These are phyloP conservation scores for Alternaria atra DNA, from an alignment of 2,329 filamentous ascomycete genomes.

Conservation along the genomic window DNA sequence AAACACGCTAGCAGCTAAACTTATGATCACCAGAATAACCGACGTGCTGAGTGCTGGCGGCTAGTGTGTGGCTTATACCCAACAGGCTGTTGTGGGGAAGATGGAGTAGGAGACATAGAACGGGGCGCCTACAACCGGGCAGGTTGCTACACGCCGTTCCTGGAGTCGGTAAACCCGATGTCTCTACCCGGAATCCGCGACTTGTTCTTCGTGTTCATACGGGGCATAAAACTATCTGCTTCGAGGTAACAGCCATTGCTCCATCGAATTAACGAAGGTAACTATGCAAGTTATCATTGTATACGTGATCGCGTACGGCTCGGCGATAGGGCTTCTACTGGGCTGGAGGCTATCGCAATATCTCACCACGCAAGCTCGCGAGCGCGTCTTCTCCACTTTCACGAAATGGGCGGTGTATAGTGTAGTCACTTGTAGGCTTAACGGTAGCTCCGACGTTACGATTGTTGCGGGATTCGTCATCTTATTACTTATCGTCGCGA, in stretches of 20 bases:
- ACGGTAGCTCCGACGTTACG: constrained; percentile 1
- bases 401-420: constrained; percentile 1
- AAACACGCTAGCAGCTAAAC: neutral
- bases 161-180: too few relatives aligned
- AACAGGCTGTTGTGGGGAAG: neutral
- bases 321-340: neutral
- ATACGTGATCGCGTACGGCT: neutral
- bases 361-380: neutral
- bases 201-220: neutral
- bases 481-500: neutral
- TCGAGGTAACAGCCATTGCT: neutral
- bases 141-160: too few relatives aligned
- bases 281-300: neutral
- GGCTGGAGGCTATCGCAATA: constrained; percentile 1
- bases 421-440: neutral
- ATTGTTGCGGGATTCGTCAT: neutral
- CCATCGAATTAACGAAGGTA: neutral
- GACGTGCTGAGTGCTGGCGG: too few relatives aligned
- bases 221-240: neutral
- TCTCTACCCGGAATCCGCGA: too few relatives aligned
- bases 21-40: too few relatives aligned
- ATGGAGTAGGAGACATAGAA: neutral
- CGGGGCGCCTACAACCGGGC: neutral
- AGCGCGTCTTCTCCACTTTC: neutral
- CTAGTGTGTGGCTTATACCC: neutral